Evolutionary conservation across 1,284 basidiomycete species (phyloP), one percentile per base, ranked within the genome.

Genomic region (Naganishia albida): DNA sequence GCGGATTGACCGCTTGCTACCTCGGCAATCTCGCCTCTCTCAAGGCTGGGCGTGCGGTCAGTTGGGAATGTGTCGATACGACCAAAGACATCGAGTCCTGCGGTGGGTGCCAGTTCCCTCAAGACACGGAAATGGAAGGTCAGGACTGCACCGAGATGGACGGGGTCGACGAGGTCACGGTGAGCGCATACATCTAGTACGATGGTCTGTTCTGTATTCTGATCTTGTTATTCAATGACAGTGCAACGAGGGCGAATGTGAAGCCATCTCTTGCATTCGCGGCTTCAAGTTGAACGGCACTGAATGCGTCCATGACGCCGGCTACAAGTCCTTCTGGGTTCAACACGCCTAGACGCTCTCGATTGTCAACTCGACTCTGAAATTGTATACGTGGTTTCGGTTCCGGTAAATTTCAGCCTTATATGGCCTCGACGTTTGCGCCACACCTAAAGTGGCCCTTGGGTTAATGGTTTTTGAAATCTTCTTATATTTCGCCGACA

Each of bases 261-360:
- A 60, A 60, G 56, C 56, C 46, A 8, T 60, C 44, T 38, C 34
- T 18, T 60, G 56, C 28, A 26, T 49, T 2, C 28, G 56, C 49
- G 56, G 56, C 26, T 60, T 25, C 46, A 50, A 60, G 34, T 26
- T 50, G 44, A 26, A 50, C n/a, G 23, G 23, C 46, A 39, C 46
- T 20, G 46, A 50, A 40, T 60, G 56, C 34, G n/a, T 48, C 13
- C 46, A 26, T 34, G 56, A 60, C 30, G 20, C 30, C 44, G 25
- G n/a, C 56, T 39, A 49, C 56, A 60, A 60, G 46, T 60, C 56
- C 12, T 60, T 60, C 56, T 60, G 56, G 46, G 34, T 30, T 25
- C 56, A 40, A 40, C 30, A 49, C 30, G 34, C 39, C 2, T 60
- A 26, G 25, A 49, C 44, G 54, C 25, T 15, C 18, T 51, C 18